A percentile compares a stretch with the other conserved stretches of the same genome.
Conservation (phyloP, 805 yeast species). For the Metschnikowia kofuensis region DNA sequence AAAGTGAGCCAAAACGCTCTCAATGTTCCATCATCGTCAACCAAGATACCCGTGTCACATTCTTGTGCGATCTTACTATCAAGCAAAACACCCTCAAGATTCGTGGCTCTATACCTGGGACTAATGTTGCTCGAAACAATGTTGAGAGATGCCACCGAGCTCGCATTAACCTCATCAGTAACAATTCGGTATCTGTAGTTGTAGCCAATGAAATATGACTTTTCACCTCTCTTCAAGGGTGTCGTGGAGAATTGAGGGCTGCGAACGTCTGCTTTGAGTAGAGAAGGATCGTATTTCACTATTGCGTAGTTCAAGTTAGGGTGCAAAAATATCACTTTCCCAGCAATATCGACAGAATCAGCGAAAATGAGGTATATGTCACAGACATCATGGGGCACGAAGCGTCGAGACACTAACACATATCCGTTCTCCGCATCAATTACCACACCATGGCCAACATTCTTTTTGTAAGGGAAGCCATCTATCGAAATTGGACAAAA, state of each 20-base stretch:
- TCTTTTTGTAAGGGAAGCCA: slow-evolving; percentile 61
- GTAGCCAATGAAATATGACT: slow-evolving; percentile 75
- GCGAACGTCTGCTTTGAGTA: slow-evolving; percentile 66
- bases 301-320: slow-evolving; percentile 86
- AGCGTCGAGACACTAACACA: slow-evolving; percentile 71
- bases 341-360: slow-evolving; percentile 79
- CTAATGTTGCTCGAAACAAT: slow-evolving; percentile 64
- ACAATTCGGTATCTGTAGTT: slow-evolving; percentile 67
- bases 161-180: slow-evolving; percentile 70
- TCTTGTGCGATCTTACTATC: slow-evolving; percentile 72
- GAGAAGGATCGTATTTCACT: slow-evolving; percentile 72
- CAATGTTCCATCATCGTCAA: slow-evolving; percentile 73
- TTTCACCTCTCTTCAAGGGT: slow-evolving; percentile 72
- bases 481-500: slow-evolving; percentile 70
- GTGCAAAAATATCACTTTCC: slow-evolving; percentile 75
- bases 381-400: slow-evolving; percentile 78
- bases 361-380: slow-evolving; percentile 80
- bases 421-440: slow-evolving; percentile 79
- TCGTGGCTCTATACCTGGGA: slow-evolving; percentile 85
- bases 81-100: slow-evolving; percentile 70
- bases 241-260: slow-evolving; percentile 60
- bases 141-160: slow-evolving; percentile 71
- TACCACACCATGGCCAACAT: slow-evolving; percentile 72
- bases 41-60: slow-evolving; percentile 76
- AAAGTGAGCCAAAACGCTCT: slow-evolving; percentile 85